Evolutionary conservation across 345 rosid species (phyloP).

Genomic region (Luvunga scandens): DNA sequence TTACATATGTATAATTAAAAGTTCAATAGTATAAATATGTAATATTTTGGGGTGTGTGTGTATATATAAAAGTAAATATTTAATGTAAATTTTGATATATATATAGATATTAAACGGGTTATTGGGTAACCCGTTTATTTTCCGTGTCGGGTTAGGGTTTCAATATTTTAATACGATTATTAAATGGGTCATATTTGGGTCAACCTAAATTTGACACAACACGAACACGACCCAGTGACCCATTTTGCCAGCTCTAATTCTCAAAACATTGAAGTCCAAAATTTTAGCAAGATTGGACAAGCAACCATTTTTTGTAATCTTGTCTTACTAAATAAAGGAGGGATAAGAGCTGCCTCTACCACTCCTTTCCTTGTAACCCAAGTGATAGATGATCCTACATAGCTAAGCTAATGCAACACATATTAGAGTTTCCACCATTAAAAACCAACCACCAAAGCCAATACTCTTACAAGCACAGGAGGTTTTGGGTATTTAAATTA

Average conservation of each 20-base stretch:
- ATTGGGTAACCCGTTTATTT: too few species aligned
- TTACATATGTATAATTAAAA: too few species aligned
- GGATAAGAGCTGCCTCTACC: not conserved
- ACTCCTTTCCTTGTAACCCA: not conserved
- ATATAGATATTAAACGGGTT: too few species aligned
- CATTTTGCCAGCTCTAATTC: too few species aligned
- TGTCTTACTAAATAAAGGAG: not conserved
- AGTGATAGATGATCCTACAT: not conserved
- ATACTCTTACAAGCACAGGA: not conserved
- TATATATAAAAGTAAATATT: too few species aligned
- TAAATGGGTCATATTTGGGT: too few species aligned
- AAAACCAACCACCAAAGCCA: not conserved
- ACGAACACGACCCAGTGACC: too few species aligned
- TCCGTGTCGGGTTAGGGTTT: accelerated
- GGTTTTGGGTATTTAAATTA: not conserved
- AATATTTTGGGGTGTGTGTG: too few species aligned
- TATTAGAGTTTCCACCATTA: not conserved
- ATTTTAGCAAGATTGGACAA: not conserved
- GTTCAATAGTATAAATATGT: too few species aligned
- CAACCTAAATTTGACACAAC: too few species aligned
- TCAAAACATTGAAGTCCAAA: not conserved
- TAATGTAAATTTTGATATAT: too few species aligned
- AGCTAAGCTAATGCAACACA: not conserved
- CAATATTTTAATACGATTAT: too few species aligned
- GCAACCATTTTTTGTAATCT: not conserved